Evolutionary conservation across 2,329 filamentous ascomycete genomes (phyloP).

Genomic region (Aaosphaeria pasadenensis): DNA sequence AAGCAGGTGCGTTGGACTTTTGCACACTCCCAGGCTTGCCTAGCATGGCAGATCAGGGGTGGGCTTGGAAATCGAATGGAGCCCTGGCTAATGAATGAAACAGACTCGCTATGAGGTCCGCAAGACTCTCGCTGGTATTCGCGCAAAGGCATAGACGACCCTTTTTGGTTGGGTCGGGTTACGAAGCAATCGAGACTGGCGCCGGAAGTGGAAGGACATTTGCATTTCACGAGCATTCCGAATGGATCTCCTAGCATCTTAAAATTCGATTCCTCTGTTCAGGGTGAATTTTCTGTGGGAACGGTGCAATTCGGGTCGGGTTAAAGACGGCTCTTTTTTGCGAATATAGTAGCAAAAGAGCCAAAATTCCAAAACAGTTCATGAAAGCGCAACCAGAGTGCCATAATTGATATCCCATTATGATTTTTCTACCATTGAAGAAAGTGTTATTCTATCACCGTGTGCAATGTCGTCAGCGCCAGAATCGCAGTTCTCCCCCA

Average conservation of each 20-base stretch:
- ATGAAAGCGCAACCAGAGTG: slow-evolving; percentile 35
- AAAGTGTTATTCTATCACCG: neutral
- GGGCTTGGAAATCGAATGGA: too few species aligned
- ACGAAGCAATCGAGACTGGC: slow-evolving; percentile 25
- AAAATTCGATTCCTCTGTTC: slow-evolving; percentile 37
- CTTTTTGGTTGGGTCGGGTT: slow-evolving; percentile 21
- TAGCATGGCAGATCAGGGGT: too few species aligned
- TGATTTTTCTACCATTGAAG: neutral
- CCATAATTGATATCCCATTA: slow-evolving; percentile 29
- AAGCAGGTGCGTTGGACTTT: slow-evolving; percentile 72
- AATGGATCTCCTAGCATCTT: slow-evolving; percentile 36
- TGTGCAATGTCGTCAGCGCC: neutral
- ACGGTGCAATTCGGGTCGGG: slow-evolving; percentile 41
- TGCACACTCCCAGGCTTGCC: neutral
- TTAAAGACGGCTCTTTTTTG: slow-evolving; percentile 39
- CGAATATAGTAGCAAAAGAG: slow-evolving; percentile 36
- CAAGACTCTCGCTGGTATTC: slow-evolving; percentile 91
- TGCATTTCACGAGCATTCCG: slow-evolving; percentile 38
- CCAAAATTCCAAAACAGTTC: slow-evolving; percentile 36
- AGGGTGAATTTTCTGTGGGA: slow-evolving; percentile 35
- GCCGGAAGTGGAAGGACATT: slow-evolving; percentile 32
- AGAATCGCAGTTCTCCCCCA: too few species aligned
- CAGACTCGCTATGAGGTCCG: slow-evolving; percentile 89
- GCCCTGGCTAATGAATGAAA: neutral
- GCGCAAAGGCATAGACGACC: slow-evolving; percentile 36